These are phyloP conservation scores for Nakazawaea ishiwadae DNA, from an alignment of 805 yeast species.

Conservation along the genomic window DNA sequence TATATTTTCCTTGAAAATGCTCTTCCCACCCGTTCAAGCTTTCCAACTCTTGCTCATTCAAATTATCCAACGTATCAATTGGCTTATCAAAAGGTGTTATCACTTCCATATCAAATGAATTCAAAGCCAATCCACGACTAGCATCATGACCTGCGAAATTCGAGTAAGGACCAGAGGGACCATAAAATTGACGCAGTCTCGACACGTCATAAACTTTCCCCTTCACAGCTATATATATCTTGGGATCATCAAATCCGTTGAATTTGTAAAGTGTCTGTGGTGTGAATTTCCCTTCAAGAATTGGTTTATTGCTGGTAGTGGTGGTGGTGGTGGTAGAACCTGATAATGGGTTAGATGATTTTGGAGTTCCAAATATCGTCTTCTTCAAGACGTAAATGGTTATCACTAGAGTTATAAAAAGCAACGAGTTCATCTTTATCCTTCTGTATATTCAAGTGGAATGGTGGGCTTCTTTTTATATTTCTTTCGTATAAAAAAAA, in stretches of 20 bases:
- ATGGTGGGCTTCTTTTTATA: background rate
- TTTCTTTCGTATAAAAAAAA: too few species aligned
- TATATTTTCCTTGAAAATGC: slow-evolving; percentile 78
- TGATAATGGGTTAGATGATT: background rate
- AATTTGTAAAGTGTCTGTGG: slow-evolving; percentile 68
- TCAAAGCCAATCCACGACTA: slow-evolving; percentile 83
- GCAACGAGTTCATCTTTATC: background rate
- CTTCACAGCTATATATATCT: slow-evolving; percentile 80
- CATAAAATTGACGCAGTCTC: slow-evolving; percentile 78
- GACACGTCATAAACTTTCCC: slow-evolving; percentile 86
- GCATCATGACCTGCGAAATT: slow-evolving; percentile 97
- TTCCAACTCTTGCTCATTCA: slow-evolving; percentile 54
- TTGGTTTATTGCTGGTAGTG: slow-evolving; percentile 16
- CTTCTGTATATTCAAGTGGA: background rate
- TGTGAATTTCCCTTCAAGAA: slow-evolving; percentile 48
- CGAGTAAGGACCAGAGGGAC: slow-evolving; percentile 93
- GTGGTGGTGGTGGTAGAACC: background rate
- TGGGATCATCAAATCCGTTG: slow-evolving; percentile 77
- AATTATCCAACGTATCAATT: slow-evolving; percentile 64
- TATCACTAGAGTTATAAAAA: too few species aligned
- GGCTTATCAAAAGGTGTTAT: slow-evolving; percentile 72
- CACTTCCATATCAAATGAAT: slow-evolving; percentile 67
- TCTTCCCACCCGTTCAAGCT: slow-evolving; percentile 82
- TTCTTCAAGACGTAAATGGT: background rate
- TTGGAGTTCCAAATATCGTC: background rate